Evolutionary conservation across 192 early-diverging fungal species (phyloP).

Genomic region (Spinellus fusiger): DNA sequence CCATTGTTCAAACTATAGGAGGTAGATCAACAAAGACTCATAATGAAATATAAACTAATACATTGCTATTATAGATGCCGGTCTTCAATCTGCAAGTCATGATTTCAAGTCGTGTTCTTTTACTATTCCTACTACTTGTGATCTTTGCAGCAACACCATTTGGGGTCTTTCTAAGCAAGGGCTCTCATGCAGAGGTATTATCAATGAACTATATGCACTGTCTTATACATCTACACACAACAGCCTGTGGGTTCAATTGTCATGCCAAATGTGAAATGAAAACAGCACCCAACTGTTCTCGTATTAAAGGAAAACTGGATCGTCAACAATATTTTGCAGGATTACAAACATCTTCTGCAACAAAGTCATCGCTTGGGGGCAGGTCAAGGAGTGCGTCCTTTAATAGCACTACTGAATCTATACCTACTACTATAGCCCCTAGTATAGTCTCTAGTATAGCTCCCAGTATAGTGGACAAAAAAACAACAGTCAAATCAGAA

Average conservation of each 20-base stretch:
- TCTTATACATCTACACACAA: not conserved
- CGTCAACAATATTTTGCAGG: slow-evolving; percentile 20
- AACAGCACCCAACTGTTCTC: slow-evolving; percentile 59
- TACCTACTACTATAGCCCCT: not conserved
- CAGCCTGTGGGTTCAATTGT: slow-evolving; percentile 63
- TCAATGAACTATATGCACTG: not conserved
- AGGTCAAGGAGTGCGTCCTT: not conserved
- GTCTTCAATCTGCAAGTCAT: slow-evolving; percentile 46
- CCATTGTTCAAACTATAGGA: slow-evolving; percentile 57
- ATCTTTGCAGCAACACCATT: slow-evolving; percentile 66
- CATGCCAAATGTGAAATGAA: slow-evolving; percentile 81
- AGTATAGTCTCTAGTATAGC: not conserved
- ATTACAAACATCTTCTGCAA: not conserved
- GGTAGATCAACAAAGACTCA: slow-evolving; percentile 33
- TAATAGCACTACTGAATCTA: not conserved
- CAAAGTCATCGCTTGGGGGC: not conserved
- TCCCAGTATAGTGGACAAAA: too few relatives aligned
- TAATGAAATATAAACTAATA: not conserved
- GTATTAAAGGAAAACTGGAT: slow-evolving; percentile 45
- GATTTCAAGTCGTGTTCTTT: slow-evolving; percentile 65
- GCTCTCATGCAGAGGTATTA: slow-evolving; percentile 52
- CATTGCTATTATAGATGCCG: slow-evolving; percentile 27
- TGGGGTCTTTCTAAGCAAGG: slow-evolving; percentile 77
- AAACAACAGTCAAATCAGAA: too few relatives aligned
- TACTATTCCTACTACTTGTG: slow-evolving; percentile 70